phyloP scores from a whole-genome alignment of 805 yeast genomes.

The Kodamaea laetipori region DNA sequence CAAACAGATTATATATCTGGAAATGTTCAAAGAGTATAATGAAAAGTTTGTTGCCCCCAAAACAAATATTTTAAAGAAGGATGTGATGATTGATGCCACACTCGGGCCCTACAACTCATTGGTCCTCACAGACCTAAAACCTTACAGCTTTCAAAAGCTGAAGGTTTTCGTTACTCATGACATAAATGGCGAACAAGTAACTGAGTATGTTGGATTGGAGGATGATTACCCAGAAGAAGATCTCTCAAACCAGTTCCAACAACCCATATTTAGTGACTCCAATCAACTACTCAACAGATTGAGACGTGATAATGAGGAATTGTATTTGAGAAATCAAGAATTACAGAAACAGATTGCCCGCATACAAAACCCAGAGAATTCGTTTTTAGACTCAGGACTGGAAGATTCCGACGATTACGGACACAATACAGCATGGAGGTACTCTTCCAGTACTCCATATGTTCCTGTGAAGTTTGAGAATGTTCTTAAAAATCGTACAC shows the following conservation, averaged over 20 bases:
- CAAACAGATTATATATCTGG: slow-evolving; percentile 59
- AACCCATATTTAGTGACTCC: slow-evolving; percentile 16
- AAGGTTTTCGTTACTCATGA: slow-evolving; percentile 57
- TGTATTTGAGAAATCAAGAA: slow-evolving; percentile 14
- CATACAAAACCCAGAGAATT: slow-evolving; percentile 10
- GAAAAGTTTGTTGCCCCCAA: slow-evolving; percentile 63
- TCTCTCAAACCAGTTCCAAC: slow-evolving; percentile 11
- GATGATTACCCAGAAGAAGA: slow-evolving; percentile 9
- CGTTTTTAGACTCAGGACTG: slow-evolving; percentile 9
- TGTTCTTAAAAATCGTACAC: neutral
- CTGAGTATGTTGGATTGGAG: slow-evolving; percentile 14
- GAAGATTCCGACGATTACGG: slow-evolving; percentile 13
- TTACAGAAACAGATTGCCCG: slow-evolving; percentile 14
- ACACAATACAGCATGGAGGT: slow-evolving; percentile 12
- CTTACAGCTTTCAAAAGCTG: slow-evolving; percentile 33
- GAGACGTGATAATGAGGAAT: slow-evolving; percentile 16
- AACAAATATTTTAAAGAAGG: slow-evolving; percentile 51
- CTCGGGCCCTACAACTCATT: slow-evolving; percentile 30
- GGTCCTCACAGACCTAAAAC: slow-evolving; percentile 24
- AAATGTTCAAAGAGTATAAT: slow-evolving; percentile 63
- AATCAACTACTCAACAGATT: slow-evolving; percentile 15
- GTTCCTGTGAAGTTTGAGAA: slow-evolving; percentile 11
- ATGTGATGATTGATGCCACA: slow-evolving; percentile 64
- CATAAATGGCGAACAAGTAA: slow-evolving; percentile 36
- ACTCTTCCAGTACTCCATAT: slow-evolving; percentile 15